Evolutionary conservation across 805 yeast species (phyloP).

Genomic region (Saccharomycopsis sp.): DNA sequence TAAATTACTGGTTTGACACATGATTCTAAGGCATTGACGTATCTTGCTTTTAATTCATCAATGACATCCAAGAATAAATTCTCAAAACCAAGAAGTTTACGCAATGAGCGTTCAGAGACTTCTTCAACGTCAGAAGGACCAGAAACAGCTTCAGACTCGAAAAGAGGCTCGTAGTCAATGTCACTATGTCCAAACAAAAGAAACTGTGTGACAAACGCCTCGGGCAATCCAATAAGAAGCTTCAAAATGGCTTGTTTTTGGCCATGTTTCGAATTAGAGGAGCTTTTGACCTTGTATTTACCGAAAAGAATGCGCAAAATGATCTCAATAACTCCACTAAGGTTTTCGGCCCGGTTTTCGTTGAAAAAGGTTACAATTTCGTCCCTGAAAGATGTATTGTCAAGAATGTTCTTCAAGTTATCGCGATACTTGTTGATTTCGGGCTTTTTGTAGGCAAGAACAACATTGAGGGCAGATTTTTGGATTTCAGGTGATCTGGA

Average conservation of each 20-base stretch:
- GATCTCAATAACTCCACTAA: conserved; percentile 55
- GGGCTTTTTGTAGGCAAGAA: conserved; percentile 57
- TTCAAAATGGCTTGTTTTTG: conserved; percentile 66
- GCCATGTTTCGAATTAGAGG: conserved; percentile 65
- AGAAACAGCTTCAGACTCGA: conserved; percentile 23
- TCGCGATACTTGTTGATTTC: conserved; percentile 63
- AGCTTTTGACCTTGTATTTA: conserved; percentile 62
- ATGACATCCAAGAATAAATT: conserved; percentile 52
- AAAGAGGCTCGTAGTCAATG: conserved; percentile 36
- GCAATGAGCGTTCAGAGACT: conserved; percentile 32
- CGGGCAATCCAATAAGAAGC: conserved; percentile 50
- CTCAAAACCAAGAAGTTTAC: conserved; percentile 57
- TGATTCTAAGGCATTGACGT: conserved; percentile 40
- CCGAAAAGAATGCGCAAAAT: conserved; percentile 73
- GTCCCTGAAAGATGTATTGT: conserved; percentile 79
- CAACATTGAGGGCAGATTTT: conserved; percentile 60
- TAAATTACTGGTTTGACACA: conserved; percentile 53
- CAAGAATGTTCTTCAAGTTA: conserved; percentile 65
- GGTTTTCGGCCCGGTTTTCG: conserved; percentile 49
- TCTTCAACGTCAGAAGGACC: conserved; percentile 20
- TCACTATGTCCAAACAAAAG: conserved; percentile 55
- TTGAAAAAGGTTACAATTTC: conserved; percentile 63
- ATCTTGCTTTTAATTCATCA: conserved; percentile 52
- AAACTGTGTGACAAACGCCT: conserved; percentile 49
- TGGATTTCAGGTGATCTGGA: conserved; percentile 59